phyloP scores from a whole-genome alignment of 140 eudicot genomes.

The Senecio squalidus region DNA sequence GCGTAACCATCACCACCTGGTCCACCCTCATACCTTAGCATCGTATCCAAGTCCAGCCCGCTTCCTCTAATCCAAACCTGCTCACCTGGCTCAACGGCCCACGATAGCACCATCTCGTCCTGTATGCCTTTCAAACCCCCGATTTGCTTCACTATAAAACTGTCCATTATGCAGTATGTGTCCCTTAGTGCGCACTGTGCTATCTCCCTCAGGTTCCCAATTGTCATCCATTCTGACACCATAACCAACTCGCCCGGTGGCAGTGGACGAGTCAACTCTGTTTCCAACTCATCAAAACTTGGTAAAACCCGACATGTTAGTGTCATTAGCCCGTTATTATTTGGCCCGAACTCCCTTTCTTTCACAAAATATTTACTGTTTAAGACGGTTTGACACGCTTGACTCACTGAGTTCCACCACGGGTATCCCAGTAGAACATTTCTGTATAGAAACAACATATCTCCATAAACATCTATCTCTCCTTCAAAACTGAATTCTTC shows the following conservation, averaged over 20 bases:
- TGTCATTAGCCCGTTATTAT: slow-evolving; percentile 30
- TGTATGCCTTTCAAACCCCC: slow-evolving; percentile 60
- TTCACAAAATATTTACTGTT: slow-evolving; percentile 57
- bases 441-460: slow-evolving; percentile 40
- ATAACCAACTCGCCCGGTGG: slow-evolving; percentile 68
- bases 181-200: slow-evolving; percentile 63
- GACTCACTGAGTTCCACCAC: slow-evolving; percentile 44
- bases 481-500: slow-evolving; percentile 12
- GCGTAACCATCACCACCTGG: slow-evolving; percentile 32
- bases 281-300: slow-evolving; percentile 67
- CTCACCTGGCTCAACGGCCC: slow-evolving; percentile 43
- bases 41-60: slow-evolving; percentile 60
- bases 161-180: slow-evolving; percentile 56
- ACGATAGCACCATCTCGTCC: slow-evolving; percentile 41
- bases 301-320: slow-evolving; percentile 60
- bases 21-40: slow-evolving; percentile 63
- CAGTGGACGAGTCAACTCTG: slow-evolving; percentile 46
- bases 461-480: slow-evolving; percentile 32
- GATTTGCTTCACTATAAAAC: slow-evolving; percentile 57
- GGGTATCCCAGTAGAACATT: slow-evolving; percentile 48
- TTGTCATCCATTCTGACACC: slow-evolving; percentile 46
- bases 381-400: slow-evolving; percentile 32
- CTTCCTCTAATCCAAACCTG: slow-evolving; percentile 66
- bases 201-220: slow-evolving; percentile 39
- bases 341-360: slow-evolving; percentile 40